These are phyloP conservation scores for Eurotiales sp. DNA, from an alignment of 2,329 filamentous ascomycete genomes.

Conservation along the genomic window DNA sequence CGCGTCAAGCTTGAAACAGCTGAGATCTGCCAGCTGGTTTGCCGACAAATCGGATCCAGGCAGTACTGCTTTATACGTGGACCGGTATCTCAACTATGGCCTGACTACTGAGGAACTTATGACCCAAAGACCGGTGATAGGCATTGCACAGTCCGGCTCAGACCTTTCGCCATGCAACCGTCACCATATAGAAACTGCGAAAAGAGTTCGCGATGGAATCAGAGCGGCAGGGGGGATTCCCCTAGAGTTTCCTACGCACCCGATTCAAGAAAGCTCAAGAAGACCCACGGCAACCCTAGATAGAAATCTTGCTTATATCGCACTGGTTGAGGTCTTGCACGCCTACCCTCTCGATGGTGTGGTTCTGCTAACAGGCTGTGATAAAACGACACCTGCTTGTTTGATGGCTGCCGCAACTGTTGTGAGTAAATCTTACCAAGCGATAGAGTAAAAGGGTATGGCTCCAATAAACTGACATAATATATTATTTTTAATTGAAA, in stretches of 20 bases:
- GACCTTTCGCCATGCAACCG: slow-evolving; percentile 50
- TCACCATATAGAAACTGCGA: slow-evolving; percentile 47
- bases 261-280: slow-evolving; percentile 48
- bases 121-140: slow-evolving; percentile 49
- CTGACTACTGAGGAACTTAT: slow-evolving; percentile 48
- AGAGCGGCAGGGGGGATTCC: slow-evolving; percentile 39
- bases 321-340: slow-evolving; percentile 46
- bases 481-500: neutral
- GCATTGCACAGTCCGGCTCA: slow-evolving; percentile 50
- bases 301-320: slow-evolving; percentile 47
- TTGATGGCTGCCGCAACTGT: slow-evolving; percentile 51
- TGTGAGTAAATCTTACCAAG: slow-evolving; percentile 23
- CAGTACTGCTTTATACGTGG: slow-evolving; percentile 46
- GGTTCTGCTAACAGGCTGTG: slow-evolving; percentile 49
- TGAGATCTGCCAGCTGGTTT: slow-evolving; percentile 43
- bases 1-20: too few relatives aligned
- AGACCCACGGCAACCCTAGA: slow-evolving; percentile 50
- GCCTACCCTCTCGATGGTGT: slow-evolving; percentile 50
- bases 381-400: slow-evolving; percentile 51
- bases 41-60: slow-evolving; percentile 38
- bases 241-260: slow-evolving; percentile 48
- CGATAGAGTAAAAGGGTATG: too few relatives aligned
- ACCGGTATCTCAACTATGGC: slow-evolving; percentile 50
- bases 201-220: slow-evolving; percentile 49
- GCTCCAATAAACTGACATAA: too few relatives aligned